These are phyloP conservation scores for Eucalyptus marginata DNA, from an alignment of 345 rosid species.

Conservation along the genomic window DNA sequence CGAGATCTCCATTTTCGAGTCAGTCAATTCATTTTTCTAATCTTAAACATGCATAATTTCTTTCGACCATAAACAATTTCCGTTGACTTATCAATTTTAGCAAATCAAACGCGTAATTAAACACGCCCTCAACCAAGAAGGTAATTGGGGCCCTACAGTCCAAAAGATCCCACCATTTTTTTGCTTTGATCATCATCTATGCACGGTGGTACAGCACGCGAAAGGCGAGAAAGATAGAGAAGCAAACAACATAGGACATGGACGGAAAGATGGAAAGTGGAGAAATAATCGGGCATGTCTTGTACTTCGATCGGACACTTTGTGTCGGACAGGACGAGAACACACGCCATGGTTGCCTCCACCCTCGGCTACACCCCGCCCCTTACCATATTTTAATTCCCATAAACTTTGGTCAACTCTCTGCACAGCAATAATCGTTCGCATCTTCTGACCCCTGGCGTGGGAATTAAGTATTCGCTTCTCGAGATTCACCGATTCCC, in stretches of 20 bases:
- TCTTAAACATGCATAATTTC: background rate
- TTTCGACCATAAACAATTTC: background rate
- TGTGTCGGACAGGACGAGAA: background rate
- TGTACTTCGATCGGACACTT: background rate
- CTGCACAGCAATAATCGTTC: background rate
- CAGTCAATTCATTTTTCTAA: background rate
- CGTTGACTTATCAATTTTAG: background rate
- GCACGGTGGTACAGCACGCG: background rate
- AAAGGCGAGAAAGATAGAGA: background rate
- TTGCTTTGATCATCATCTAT: background rate
- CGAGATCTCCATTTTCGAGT: background rate
- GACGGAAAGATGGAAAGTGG: background rate
- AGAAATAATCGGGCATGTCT: background rate
- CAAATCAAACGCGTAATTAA: background rate
- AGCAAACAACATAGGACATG: background rate
- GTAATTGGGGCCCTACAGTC: background rate
- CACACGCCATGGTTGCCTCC: background rate
- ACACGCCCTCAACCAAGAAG: background rate
- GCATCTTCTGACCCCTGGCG: background rate
- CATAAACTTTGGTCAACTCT: background rate
- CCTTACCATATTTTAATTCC: background rate
- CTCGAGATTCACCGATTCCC: background rate
- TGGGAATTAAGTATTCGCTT: background rate
- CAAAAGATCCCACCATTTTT: background rate
- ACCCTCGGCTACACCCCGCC: background rate